A percentile compares a stretch with the other conserved stretches of the same genome.
Evolutionary conservation across 1,139 yeast genomes (phyloP).

Genomic region (Taphrina flavorubra): DNA sequence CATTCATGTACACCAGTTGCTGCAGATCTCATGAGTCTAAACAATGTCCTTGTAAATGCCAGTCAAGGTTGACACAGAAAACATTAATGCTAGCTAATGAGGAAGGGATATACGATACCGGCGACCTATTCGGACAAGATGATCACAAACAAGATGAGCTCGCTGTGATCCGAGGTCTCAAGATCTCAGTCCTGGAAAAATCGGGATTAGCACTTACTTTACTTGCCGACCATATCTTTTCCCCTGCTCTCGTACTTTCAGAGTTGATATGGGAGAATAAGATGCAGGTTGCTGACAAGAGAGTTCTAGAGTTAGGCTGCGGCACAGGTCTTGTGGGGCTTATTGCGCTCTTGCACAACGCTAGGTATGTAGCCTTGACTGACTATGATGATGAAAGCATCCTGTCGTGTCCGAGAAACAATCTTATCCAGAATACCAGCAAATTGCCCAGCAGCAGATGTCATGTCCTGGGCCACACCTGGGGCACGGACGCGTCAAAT

Average conservation of each 20-base stretch:
- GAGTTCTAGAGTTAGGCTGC: constrained; percentile 23
- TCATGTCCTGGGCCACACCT: constrained; percentile 13
- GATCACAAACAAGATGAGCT: constrained; percentile 5
- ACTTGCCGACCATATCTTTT: constrained; percentile 24
- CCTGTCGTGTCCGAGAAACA: constrained; percentile 18
- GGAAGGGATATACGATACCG: constrained; percentile 5
- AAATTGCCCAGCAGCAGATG: neutral
- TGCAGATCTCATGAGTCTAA: neutral
- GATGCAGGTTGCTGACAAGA: constrained; percentile 6
- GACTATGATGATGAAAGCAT: constrained; percentile 29
- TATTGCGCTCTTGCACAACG: constrained; percentile 10
- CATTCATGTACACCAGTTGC: too few relatives aligned
- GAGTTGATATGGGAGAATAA: constrained; percentile 10
- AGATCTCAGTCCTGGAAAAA: constrained; percentile 26
- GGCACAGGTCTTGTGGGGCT: constrained; percentile 30
- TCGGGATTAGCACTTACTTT: constrained; percentile 17
- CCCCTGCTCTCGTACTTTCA: constrained; percentile 25
- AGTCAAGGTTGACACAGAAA: neutral
- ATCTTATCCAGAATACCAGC: constrained; percentile 16
- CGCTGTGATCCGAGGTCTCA: constrained; percentile 8
- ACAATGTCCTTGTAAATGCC: neutral
- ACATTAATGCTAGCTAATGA: neutral
- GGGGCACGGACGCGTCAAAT: constrained; percentile 16
- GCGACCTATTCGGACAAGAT: constrained; percentile 14
- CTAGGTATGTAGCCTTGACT: constrained; percentile 13